Evolutionary conservation across 2,329 filamentous ascomycete genomes (phyloP).

Genomic region (Neonectria magnoliae): DNA sequence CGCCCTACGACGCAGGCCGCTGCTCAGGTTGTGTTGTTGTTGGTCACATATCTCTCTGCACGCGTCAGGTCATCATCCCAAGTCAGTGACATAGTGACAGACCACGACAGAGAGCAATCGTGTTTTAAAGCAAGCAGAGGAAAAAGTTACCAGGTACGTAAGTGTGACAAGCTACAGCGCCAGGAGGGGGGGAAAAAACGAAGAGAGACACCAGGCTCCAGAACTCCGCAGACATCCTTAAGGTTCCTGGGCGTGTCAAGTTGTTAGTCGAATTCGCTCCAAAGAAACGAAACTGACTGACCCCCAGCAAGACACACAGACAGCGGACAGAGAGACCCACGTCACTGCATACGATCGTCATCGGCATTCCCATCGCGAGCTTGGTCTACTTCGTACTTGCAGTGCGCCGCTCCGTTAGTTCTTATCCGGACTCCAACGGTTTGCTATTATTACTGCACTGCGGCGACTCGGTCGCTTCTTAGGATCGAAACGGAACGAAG

Average conservation of each 20-base stretch:
- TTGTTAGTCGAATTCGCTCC: conserved; percentile 19
- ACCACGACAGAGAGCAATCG: neutral
- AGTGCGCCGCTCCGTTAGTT: conserved; percentile 14
- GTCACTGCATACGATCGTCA: conserved; percentile 42
- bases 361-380: conserved; percentile 36
- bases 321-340: conserved; percentile 26
- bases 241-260: conserved; percentile 7
- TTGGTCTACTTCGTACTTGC: conserved; percentile 9
- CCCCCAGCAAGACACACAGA: neutral
- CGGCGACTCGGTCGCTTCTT: neutral
- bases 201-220: neutral
- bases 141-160: neutral
- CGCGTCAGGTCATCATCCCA: conserved; percentile 18
- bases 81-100: neutral
- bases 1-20: neutral
- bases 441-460: conserved; percentile 1
- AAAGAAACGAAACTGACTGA: conserved; percentile 20
- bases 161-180: neutral
- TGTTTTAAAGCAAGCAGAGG: neutral
- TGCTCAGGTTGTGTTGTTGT: neutral
- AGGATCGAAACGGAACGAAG: neutral
- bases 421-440: conserved; percentile 16
- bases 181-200: neutral
- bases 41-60: conserved; percentile 13
- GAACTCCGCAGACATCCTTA: conserved; percentile 15